Base-by-base conservation (phyloP, 129 eudicot species). In the Centaurea solstitialis region DNA sequence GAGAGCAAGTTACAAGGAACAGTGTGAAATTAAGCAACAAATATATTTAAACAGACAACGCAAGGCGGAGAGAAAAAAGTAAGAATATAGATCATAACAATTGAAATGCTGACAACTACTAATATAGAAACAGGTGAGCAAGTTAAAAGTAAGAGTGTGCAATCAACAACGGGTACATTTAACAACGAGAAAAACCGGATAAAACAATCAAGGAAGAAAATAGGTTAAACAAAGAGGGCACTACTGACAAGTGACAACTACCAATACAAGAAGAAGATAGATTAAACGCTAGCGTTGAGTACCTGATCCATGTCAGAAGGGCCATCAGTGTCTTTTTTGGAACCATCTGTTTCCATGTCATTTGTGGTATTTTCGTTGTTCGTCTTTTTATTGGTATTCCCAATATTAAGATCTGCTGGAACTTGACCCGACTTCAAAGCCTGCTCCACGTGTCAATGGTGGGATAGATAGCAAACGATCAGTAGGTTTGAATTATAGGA, bases 361-460 rank as follows among this genome's bases (percentile, higher is more conserved):
- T 85, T 85, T 45, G 79, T 81, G 39, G 69, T 37, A 66, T 69
- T 79, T 71, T 75, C 84, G 8, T 83, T 77, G 82, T 22, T 73
- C 45, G 87, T 68, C 22, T 62, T 70, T 53, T 10, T 39, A 22
- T 82, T 86, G 80, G 61, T 21, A 78, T 79, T 92, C 64, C 83
- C 77, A 28, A 89, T 80, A 75, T 72, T 75, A 45, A 92, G 85
- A 85, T 95, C 98, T 24, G 86, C 89, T 28, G 99, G 99, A 85
- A 95, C 90, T 88, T 87, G 90, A 70, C 99, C 99, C 5, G 97
- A 86, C 76, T 88, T 91, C 83, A 95, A 90, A 38, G 98, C 99
- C 99, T 95, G 88, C 30, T 50, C 59, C 73, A 75, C 26, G 30
- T 21, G 37, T 59, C 62, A 53, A 68, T 21, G 37, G 6, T 72